Evolutionary conservation across 73 alveolate genomes (phyloP).

Genomic region (Symbiodinium natans): DNA sequence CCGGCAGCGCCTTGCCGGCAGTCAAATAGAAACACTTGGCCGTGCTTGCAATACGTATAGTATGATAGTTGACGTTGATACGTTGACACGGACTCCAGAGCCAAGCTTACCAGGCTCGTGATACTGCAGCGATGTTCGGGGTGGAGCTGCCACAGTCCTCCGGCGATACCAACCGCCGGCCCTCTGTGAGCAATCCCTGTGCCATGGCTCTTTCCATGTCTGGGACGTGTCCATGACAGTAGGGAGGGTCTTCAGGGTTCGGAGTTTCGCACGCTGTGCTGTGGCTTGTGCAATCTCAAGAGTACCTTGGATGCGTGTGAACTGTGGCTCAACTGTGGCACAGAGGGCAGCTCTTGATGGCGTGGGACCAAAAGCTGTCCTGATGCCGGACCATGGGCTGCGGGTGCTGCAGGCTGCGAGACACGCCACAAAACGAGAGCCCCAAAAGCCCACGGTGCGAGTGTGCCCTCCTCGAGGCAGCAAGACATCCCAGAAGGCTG

Average conservation of each 20-base stretch:
- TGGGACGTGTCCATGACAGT: background rate
- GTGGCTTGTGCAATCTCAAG: too few relatives aligned
- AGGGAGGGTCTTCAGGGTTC: too few relatives aligned
- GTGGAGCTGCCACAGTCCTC: constrained; percentile 39
- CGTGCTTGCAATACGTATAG: too few relatives aligned
- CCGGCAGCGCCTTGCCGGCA: too few relatives aligned
- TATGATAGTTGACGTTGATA: too few relatives aligned
- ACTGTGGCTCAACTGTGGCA: too few relatives aligned
- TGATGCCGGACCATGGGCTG: background rate
- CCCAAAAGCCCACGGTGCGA: background rate
- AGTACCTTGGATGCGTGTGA: too few relatives aligned
- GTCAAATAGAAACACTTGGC: too few relatives aligned
- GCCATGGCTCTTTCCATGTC: background rate
- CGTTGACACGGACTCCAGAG: too few relatives aligned
- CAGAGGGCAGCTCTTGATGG: too few relatives aligned
- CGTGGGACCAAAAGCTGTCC: too few relatives aligned
- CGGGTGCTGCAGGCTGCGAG: background rate
- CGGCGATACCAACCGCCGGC: constrained; percentile 48
- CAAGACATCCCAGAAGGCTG: background rate
- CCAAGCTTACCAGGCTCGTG: constrained; percentile 79
- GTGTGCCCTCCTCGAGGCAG: background rate
- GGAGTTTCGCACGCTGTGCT: too few relatives aligned
- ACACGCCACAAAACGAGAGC: background rate
- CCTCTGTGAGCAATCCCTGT: constrained; percentile 19
- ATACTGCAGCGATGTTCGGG: constrained; percentile 49